Conservation (phyloP, 1,284 basidiomycete genomes). For the Sphagnurus paluster region DNA sequence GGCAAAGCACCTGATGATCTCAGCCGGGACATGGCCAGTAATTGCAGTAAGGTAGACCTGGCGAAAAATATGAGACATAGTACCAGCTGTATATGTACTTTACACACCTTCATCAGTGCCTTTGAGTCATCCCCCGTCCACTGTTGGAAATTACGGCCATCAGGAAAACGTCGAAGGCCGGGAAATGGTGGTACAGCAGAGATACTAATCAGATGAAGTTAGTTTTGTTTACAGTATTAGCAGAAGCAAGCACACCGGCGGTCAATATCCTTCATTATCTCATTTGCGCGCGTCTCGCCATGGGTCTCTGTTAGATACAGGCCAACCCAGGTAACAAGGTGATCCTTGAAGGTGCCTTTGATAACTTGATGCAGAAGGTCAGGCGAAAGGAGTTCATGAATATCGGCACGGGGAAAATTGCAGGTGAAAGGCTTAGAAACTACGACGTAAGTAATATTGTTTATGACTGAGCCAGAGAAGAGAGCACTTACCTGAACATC, state of each 20-base stretch:
- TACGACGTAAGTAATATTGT: constrained; percentile 24
- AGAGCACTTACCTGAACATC: constrained; percentile 18
- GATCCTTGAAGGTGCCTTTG: constrained; percentile 30
- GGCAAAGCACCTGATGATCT: too few species aligned
- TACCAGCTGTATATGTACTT: constrained; percentile 1
- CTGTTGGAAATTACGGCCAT: constrained; percentile 24
- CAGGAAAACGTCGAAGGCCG: constrained; percentile 25
- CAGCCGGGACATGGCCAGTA: too few species aligned
- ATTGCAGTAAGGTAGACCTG: constrained; percentile 28
- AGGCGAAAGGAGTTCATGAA: constrained; percentile 32
- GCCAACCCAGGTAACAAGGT: constrained; percentile 30
- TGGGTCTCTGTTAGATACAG: constrained; percentile 23
- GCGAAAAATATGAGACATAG: constrained; percentile 17
- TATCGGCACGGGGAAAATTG: constrained; percentile 33
- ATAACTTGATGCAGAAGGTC: constrained; percentile 33
- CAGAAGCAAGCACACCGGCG: constrained; percentile 16
- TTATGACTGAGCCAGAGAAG: constrained; percentile 26
- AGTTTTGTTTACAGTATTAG: constrained; percentile 23
- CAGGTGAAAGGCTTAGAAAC: constrained; percentile 34
- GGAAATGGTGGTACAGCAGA: constrained; percentile 23
- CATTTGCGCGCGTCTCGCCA: constrained; percentile 11
- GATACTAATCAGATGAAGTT: constrained; percentile 18
- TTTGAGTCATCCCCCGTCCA: constrained; percentile 31
- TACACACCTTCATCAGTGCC: constrained; percentile 25
- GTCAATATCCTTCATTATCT: constrained; percentile 29